Percentiles rank a stretch among this genome's conserved stretches.
phyloP scores from a whole-genome alignment of 441 rosid genomes.

The Metrosideros polymorpha region DNA sequence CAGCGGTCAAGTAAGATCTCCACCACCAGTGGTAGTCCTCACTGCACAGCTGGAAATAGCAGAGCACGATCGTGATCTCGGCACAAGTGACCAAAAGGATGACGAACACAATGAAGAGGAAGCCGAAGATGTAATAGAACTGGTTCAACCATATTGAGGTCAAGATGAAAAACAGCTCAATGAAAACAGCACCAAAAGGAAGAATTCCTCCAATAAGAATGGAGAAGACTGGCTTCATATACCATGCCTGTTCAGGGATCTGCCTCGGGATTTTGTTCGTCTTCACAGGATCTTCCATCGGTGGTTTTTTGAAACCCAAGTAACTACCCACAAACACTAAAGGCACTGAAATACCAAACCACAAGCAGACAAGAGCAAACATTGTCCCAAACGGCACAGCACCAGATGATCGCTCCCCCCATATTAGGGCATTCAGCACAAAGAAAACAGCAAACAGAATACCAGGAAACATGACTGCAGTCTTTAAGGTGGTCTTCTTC shows the following conservation, averaged over 20 bases:
- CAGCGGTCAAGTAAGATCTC: conserved; percentile 91
- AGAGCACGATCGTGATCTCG: conserved; percentile 82
- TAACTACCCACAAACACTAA: conserved; percentile 91
- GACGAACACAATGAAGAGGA: conserved; percentile 89
- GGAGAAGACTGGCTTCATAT: conserved; percentile 87
- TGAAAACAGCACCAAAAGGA: conserved; percentile 93
- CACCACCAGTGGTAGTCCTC: conserved; percentile 99
- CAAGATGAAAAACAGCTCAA: conserved; percentile 94
- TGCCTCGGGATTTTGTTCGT: conserved; percentile 92
- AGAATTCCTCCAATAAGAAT: conserved; percentile 91
- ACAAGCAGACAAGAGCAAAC: conserved; percentile 90
- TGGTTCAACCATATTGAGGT: conserved; percentile 99
- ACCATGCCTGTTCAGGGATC: conserved; percentile 97
- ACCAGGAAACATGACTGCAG: conserved; percentile 91
- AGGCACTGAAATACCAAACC: conserved; percentile 97
- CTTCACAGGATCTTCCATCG: conserved; percentile 84
- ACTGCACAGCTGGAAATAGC: conserved; percentile 95
- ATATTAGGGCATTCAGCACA: conserved; percentile 73
- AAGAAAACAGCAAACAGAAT: conserved; percentile 76
- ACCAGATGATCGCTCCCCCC: conserved; percentile 95
- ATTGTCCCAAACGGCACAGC: conserved; percentile 94
- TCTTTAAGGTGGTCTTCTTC: conserved; percentile 85
- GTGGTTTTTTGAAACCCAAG: conserved; percentile 88
- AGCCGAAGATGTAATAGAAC: conserved; percentile 95
- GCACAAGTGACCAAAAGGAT: conserved; percentile 87